A percentile compares a stretch with the other conserved stretches of the same genome.
phyloP scores from a whole-genome alignment of 1,284 basidiomycete species.

The Cronartium quercuum region DNA sequence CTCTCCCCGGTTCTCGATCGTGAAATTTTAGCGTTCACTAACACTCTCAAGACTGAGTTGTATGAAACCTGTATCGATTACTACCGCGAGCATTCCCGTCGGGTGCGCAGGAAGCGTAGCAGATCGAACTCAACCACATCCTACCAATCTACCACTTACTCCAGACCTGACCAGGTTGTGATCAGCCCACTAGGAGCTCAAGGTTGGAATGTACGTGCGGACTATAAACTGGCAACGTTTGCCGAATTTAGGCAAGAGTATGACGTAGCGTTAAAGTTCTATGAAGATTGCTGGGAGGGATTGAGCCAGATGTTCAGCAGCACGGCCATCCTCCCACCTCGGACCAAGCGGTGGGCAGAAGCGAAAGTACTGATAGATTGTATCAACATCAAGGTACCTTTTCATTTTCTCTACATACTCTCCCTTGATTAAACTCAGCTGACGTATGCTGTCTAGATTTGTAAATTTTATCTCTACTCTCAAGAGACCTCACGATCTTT shows the following conservation, averaged over 20 bases:
- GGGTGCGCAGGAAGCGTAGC: constrained; percentile 79
- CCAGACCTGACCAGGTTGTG: constrained; percentile 47
- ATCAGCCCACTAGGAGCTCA: constrained; percentile 65
- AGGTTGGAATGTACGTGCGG: constrained; percentile 92
- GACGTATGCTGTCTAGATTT: constrained; percentile 57
- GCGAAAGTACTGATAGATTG: constrained; percentile 92
- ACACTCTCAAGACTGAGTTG: constrained; percentile 75
- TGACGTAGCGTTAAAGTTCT: constrained; percentile 78
- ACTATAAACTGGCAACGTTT: constrained; percentile 94
- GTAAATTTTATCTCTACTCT: constrained; percentile 80
- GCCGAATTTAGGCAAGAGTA: constrained; percentile 87
- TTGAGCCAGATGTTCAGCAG: constrained; percentile 79
- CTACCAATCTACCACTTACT: constrained; percentile 54
- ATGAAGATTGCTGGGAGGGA: constrained; percentile 79
- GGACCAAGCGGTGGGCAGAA: constrained; percentile 96
- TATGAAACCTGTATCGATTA: constrained; percentile 84
- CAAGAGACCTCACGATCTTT: constrained; percentile 70
- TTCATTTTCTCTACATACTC: not conserved
- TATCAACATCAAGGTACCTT: constrained; percentile 70
- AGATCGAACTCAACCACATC: constrained; percentile 58
- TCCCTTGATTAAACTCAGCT: not conserved
- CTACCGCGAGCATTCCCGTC: constrained; percentile 83
- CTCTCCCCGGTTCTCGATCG: constrained; percentile 75
- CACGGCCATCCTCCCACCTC: constrained; percentile 72
- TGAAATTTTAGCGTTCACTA: constrained; percentile 78